Conservation (phyloP, 2,329 filamentous ascomycete species). For the Diaporthe citrichinensis region DNA sequence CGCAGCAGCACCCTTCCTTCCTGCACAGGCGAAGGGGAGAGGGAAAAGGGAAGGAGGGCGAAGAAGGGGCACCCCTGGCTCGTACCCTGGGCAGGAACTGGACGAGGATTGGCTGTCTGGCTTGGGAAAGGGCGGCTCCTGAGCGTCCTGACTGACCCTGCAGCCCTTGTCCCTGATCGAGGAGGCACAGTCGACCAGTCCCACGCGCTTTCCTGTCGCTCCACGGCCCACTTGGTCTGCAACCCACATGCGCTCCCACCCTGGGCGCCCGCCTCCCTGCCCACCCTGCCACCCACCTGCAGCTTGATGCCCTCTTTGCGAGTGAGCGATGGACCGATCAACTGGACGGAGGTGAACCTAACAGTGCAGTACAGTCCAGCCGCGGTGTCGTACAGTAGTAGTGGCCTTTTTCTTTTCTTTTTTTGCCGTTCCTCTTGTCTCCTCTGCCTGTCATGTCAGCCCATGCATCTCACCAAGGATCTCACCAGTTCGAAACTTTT, state of each 20-base stretch:
- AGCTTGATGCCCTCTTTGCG: constrained; percentile 19
- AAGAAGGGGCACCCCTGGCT: constrained; percentile 24
- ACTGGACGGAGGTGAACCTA: background rate
- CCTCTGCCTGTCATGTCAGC: constrained; percentile 16
- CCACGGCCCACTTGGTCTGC: constrained; percentile 31
- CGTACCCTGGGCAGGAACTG: background rate
- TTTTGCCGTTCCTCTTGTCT: background rate
- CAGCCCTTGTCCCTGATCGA: constrained; percentile 27
- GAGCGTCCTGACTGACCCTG: constrained; percentile 32
- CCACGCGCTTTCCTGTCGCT: constrained; percentile 29
- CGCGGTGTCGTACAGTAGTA: background rate
- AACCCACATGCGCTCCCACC: constrained; percentile 35
- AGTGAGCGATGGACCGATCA: background rate
- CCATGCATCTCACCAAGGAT: constrained; percentile 25
- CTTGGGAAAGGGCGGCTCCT: constrained; percentile 25
- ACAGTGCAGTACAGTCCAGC: constrained; percentile 11
- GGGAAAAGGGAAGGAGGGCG: constrained; percentile 29
- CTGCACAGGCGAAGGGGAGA: constrained; percentile 1
- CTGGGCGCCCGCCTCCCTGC: constrained; percentile 25
- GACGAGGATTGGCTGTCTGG: constrained; percentile 21
- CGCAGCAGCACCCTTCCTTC: background rate
- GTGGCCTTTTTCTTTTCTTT: background rate
- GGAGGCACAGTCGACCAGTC: constrained; percentile 30
- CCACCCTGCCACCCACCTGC: constrained; percentile 26
- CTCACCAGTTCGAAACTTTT: constrained; percentile 32